Evolutionary conservation across 2,329 filamentous ascomycete genomes (phyloP).

Genomic region (Pseudogymnoascus sp.): DNA sequence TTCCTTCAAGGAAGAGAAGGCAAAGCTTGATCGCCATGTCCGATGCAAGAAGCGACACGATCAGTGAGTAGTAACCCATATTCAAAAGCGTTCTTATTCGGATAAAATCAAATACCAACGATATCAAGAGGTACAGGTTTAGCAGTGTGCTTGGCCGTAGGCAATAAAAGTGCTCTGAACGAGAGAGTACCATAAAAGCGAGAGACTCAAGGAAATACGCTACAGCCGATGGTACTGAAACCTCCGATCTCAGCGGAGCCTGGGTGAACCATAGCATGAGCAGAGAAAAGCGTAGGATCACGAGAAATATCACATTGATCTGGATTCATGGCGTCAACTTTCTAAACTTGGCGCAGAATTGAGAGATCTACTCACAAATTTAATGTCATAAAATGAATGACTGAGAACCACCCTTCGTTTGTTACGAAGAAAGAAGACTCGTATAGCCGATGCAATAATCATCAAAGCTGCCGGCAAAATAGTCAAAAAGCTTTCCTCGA

Average conservation of each 20-base stretch:
- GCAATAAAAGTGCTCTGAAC: background rate
- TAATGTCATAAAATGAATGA: background rate
- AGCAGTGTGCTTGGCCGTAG: background rate
- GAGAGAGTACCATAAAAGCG: constrained; percentile 3
- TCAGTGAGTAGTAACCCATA: background rate
- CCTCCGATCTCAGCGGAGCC: background rate
- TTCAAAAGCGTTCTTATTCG: background rate
- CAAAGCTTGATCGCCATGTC: background rate
- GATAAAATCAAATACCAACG: background rate
- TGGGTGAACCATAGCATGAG: background rate
- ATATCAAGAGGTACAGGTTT: background rate
- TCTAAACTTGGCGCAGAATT: background rate
- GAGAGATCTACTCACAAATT: background rate
- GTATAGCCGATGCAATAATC: background rate
- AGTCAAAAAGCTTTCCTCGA: constrained; percentile 1
- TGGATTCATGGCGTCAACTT: background rate
- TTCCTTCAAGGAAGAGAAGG: background rate
- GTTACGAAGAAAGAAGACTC: constrained; percentile 1
- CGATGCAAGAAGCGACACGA: background rate
- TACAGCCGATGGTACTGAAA: background rate
- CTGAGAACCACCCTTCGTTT: background rate
- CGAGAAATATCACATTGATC: background rate
- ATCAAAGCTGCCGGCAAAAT: background rate
- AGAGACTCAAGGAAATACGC: background rate
- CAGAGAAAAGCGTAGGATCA: background rate